Evolutionary conservation across 768 basidiomycete species (phyloP).

Genomic region (Boletus pseudo-olivaceus): DNA sequence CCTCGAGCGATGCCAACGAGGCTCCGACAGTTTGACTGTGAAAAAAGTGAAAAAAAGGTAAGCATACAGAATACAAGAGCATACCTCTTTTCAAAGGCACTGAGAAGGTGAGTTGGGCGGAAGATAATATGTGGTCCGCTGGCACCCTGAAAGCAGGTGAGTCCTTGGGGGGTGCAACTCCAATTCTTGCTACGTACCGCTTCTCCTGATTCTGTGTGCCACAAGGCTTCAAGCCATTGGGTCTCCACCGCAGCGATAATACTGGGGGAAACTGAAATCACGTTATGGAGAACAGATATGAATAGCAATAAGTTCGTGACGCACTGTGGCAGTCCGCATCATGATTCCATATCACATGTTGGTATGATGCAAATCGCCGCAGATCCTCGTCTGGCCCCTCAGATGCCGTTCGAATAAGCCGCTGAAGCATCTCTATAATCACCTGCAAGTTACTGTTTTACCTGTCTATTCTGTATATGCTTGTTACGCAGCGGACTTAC

Average conservation of each 20-base stretch:
- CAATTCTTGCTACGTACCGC: slow-evolving; percentile 4
- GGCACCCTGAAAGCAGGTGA: slow-evolving; percentile 15
- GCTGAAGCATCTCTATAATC: slow-evolving; percentile 23
- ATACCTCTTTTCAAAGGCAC: slow-evolving; percentile 41
- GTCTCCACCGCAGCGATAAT: slow-evolving; percentile 36
- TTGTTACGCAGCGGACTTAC: slow-evolving; percentile 11
- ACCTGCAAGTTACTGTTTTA: slow-evolving; percentile 11
- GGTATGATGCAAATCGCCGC: slow-evolving; percentile 47
- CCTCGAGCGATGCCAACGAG: slow-evolving; percentile 38
- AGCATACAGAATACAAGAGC: background rate
- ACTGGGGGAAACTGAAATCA: slow-evolving; percentile 30
- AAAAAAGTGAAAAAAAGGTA: background rate
- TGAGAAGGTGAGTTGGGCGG: slow-evolving; percentile 40
- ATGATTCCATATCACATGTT: slow-evolving; percentile 53
- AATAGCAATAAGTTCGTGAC: slow-evolving; percentile 4
- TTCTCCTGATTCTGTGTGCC: slow-evolving; percentile 29
- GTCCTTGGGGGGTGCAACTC: background rate
- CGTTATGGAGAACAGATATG: background rate
- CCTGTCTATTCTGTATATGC: background rate
- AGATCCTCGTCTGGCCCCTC: slow-evolving; percentile 36
- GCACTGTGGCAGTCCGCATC: slow-evolving; percentile 40
- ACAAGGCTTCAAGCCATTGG: slow-evolving; percentile 52
- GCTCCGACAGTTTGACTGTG: slow-evolving; percentile 41
- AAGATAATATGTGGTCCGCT: slow-evolving; percentile 43
- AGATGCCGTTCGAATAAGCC: slow-evolving; percentile 40